Percentiles rank a stretch among this genome's conserved stretches.
These are phyloP conservation scores for Elsinoe arachidis DNA, from an alignment of 2,329 filamentous ascomycete genomes.

Conservation along the genomic window DNA sequence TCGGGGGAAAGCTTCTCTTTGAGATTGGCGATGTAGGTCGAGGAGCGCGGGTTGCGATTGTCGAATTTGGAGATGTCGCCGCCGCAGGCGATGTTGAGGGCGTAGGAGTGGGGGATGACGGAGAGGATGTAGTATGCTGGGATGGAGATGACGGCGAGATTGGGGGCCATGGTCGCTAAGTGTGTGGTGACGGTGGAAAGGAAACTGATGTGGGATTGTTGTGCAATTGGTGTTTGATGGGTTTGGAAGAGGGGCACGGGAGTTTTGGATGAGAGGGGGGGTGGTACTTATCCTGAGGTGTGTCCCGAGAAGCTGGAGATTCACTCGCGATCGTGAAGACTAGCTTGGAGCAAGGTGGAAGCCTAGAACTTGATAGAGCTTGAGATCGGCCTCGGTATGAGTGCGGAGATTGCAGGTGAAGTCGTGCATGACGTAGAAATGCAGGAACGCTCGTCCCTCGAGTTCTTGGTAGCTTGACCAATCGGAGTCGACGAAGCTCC, in stretches of 20 bases:
- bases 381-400: too few relatives aligned
- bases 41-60: constrained; percentile 36
- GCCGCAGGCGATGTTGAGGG: constrained; percentile 29
- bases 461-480: neutral
- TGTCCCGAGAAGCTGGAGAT: neutral
- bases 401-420: neutral
- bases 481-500: neutral
- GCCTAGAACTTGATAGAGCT: neutral
- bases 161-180: constrained; percentile 21
- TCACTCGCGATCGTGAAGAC: neutral
- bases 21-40: constrained; percentile 28
- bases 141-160: constrained; percentile 37
- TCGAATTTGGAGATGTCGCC: constrained; percentile 32
- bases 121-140: constrained; percentile 37
- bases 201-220: neutral
- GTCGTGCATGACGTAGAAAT: neutral
- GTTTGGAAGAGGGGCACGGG: too few relatives aligned
- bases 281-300: too few relatives aligned
- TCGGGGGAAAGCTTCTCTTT: constrained; percentile 30
- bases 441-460: neutral
- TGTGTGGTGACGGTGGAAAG: neutral
- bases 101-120: constrained; percentile 34
- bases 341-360: neutral
- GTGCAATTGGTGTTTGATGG: neutral
- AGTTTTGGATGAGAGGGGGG: too few relatives aligned